phyloP scores from a whole-genome alignment of 1,284 basidiomycete genomes.

The Boletus mariae region DNA sequence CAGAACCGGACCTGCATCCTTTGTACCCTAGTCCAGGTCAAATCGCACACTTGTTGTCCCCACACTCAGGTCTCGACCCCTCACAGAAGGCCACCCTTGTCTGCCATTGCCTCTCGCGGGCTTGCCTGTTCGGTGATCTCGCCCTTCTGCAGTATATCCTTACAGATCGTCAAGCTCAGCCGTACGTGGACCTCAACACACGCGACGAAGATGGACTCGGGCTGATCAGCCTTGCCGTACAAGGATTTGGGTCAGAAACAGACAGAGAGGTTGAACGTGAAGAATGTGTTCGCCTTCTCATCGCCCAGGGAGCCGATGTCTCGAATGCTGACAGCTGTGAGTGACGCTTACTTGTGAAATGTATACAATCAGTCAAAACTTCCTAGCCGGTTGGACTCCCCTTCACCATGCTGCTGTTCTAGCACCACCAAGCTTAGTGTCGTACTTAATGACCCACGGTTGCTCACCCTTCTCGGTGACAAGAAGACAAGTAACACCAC shows the following conservation, averaged over 20 bases:
- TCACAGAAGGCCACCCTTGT: constrained; percentile 66
- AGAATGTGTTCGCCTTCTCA: constrained; percentile 79
- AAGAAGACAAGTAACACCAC: constrained; percentile 71
- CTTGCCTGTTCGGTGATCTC: constrained; percentile 74
- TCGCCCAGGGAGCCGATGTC: constrained; percentile 76
- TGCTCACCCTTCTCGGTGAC: constrained; percentile 78
- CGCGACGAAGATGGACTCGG: constrained; percentile 84
- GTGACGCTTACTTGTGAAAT: constrained; percentile 17
- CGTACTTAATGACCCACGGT: constrained; percentile 89
- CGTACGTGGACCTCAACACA: constrained; percentile 60
- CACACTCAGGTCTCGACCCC: constrained; percentile 62
- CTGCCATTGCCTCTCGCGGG: constrained; percentile 65
- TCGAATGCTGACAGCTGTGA: constrained; percentile 60
- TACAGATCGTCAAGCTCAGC: constrained; percentile 66
- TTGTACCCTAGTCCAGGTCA: constrained; percentile 67
- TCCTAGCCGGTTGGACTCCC: constrained; percentile 86
- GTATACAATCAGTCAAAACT: constrained; percentile 6
- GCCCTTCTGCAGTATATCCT: constrained; percentile 67
- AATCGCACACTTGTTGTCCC: constrained; percentile 58
- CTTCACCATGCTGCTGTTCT: constrained; percentile 91
- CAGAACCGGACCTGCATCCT: constrained; percentile 74
- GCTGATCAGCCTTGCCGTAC: constrained; percentile 74
- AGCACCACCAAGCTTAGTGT: constrained; percentile 87
- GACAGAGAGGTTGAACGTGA: constrained; percentile 83
- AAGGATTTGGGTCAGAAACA: constrained; percentile 79